Evolutionary conservation across 225 moss, liverwort and hornwort species (phyloP), one percentile per base, ranked within the genome.

Genomic region (Climacium dendroides): DNA sequence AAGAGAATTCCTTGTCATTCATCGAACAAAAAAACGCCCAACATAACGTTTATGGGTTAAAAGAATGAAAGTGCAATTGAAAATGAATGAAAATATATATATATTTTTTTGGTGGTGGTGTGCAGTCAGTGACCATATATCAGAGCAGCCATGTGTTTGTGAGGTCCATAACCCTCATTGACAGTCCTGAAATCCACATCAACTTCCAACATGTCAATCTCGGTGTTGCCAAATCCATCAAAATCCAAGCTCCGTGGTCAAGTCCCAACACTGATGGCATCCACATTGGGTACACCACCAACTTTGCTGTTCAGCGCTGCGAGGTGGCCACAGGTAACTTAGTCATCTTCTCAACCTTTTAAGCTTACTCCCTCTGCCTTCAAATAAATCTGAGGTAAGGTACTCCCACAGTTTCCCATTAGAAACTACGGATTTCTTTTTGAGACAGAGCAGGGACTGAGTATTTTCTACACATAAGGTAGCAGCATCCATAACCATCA

Each of bases 241-340:
- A 57, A 19, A 81, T 92, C 15, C 83, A 41, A 41, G 91, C 93
- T 5, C 91, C 93, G 0, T 83, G 79, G 83, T 90, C 66, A 4
- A 93, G 93, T 22, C 93, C 93, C 84, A 93, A 93, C 84, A 93
- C 93, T 0, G 93, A 93, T 32, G 93, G 93, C 79, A 93, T 93
- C 53, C 93, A 93, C 85, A 53, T 93, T 15, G 86, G 80, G 0
- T 58, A 43, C 43, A 83, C 89, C 50, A 86, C 85, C 8, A 41
- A 93, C 39, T 91, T 91, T 15, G 52, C 48, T 0, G 35, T 93
- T 16, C 91, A 86, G 9, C 47, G n/a, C 25, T 93, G 93, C 9
- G 16, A 87, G 5, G 81, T 93, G 32, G 85, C 93, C 1, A 92
- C 93, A 29, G 93, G 93, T n/a, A n/a, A n/a, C n/a, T n/a, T n/a